Evolutionary conservation across 2,329 filamentous ascomycete species (phyloP), one percentile per base, ranked within the genome.

Genomic region (Claviceps capensis): DNA sequence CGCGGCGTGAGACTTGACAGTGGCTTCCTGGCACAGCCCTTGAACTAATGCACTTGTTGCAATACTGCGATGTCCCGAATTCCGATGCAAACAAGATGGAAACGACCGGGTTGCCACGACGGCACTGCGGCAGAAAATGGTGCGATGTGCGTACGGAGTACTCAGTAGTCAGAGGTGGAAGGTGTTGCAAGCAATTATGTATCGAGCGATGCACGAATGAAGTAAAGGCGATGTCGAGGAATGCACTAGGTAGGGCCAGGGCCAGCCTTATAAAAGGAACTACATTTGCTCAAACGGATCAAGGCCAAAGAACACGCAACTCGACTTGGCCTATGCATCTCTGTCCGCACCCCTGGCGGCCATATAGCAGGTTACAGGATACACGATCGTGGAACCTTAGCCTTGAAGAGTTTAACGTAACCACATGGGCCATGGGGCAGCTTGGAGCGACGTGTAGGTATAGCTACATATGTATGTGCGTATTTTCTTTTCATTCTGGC

Each of bases 1-100:
- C 45, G 40, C 44, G 48, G 38, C 44, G 26, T 47, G 5, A 44
- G 36, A 40, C 45, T 38, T 41, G 44, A 45, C 50, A 44, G 50
- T 48, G 45, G 38, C 45, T 48, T 46, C n/a, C 45, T 44, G 45
- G 45, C 26, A 43, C 26, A 43, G 44, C 40, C 26, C 41, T 19
- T 50, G 26, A 30, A 43, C 19, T 37, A 19, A 30, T 43, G 41
- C 41, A 43, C 11, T 23, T 43, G 7, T 36, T 23, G 42, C 40
- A 16, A 23, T 46, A 14, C n/a, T 43, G 23, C 38, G 23, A 40
- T 50, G 38, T 44, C 43, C 38, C 38, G 23, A 49, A 38, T 51
- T 22, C 34, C 23, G 23, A 45, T 16, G 5, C 43, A 45, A 45
- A 14, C 13, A 16, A 43, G 17, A 30, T n/a, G 19, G n/a, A 17